Conservation (phyloP, 108 stramenopile species). For the Cyclotella cryptica region DNA sequence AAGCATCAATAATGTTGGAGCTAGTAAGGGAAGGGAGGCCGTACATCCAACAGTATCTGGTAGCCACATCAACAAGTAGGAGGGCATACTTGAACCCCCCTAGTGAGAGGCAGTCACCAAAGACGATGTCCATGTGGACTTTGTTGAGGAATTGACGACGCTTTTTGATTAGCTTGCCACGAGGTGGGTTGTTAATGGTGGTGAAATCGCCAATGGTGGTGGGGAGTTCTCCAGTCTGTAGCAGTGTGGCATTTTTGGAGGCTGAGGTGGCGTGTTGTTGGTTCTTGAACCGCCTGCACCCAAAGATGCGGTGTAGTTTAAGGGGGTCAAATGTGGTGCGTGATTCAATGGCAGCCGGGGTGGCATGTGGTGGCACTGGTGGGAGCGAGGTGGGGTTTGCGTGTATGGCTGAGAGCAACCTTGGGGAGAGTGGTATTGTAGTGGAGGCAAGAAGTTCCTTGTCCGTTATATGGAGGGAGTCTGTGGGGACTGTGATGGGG, state of each 20-base stretch:
- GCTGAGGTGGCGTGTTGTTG: background rate
- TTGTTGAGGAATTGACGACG: constrained; percentile 2
- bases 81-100: constrained; percentile 8
- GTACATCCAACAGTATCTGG: constrained; percentile 15
- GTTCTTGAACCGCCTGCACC: background rate
- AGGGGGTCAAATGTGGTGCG: background rate
- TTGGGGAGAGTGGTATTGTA: too few species aligned
- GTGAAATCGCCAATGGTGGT: background rate
- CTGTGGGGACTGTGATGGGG: too few species aligned
- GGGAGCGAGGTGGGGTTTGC: background rate
- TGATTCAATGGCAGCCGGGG: background rate
- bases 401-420: background rate
- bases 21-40: constrained; percentile 6
- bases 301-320: background rate
- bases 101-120: constrained; percentile 1
- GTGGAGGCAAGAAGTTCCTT: too few species aligned
- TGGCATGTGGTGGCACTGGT: background rate
- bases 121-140: constrained; percentile 13
- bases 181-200: background rate
- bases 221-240: background rate
- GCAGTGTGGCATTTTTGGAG: background rate
- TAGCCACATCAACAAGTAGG: constrained; percentile 6
- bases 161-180: background rate
- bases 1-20: background rate
- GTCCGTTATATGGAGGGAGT: too few species aligned